phyloP scores from a whole-genome alignment of 441 rosid species.

The Gossypium schwendimanii region DNA sequence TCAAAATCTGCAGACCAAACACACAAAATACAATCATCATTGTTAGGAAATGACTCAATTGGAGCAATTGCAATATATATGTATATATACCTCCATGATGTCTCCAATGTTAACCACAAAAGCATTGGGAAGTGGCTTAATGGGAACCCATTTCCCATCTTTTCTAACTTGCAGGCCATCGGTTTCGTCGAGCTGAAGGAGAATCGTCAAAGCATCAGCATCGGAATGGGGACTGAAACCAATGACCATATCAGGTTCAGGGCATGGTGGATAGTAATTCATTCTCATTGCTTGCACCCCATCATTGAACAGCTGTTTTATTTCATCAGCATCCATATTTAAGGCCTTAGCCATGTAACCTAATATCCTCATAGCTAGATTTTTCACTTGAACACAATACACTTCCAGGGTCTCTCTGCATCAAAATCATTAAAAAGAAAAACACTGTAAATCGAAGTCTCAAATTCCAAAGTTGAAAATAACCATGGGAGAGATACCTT shows the following conservation, averaged over 20 bases:
- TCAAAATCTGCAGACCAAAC: conserved; percentile 26
- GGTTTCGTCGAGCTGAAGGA: conserved; percentile 31
- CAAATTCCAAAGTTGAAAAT: no score
- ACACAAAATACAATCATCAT: neutral
- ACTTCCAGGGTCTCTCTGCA: conserved; percentile 24
- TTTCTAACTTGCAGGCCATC: conserved; percentile 38
- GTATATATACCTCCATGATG: conserved; percentile 31
- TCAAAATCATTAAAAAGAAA: neutral
- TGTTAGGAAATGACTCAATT: neutral
- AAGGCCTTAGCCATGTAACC: conserved; percentile 26
- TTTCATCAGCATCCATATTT: conserved; percentile 25
- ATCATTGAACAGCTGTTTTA: conserved; percentile 25
- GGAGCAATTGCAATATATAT: neutral
- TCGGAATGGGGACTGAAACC: conserved; percentile 48
- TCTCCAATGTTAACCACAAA: conserved; percentile 42
- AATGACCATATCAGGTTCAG: conserved; percentile 38
- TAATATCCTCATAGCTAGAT: conserved; percentile 17
- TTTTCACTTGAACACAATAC: conserved; percentile 21
- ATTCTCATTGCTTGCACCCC: conserved; percentile 42
- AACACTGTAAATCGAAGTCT: no score
- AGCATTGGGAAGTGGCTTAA: conserved; percentile 36
- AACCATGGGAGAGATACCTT: conserved; percentile 18
- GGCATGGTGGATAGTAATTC: conserved; percentile 51
- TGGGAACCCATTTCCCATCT: conserved; percentile 36
- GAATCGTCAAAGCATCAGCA: conserved; percentile 34